Evolutionary conservation across 176 grass and related monocot species (phyloP).

Genomic region (Oryza meridionalis): DNA sequence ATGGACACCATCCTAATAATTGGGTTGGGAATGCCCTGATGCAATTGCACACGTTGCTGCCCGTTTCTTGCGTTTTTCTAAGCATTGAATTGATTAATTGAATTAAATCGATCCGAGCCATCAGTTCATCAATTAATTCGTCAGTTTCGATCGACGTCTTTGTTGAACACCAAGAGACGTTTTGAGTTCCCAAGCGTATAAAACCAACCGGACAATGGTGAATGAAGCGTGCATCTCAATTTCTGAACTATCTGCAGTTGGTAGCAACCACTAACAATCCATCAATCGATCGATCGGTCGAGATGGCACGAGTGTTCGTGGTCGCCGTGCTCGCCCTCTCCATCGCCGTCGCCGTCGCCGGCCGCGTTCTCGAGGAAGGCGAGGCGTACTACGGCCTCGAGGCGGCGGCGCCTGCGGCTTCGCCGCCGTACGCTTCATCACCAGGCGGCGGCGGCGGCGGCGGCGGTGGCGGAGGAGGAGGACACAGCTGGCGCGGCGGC

Average conservation of each 20-base stretch:
- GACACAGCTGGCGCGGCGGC: not conserved
- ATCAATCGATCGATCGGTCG: not conserved
- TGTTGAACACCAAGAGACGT: not conserved
- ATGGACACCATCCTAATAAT: too few relatives aligned
- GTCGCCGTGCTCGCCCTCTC: slow-evolving; percentile 37
- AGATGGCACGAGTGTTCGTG: slow-evolving; percentile 27
- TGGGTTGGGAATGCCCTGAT: too few relatives aligned
- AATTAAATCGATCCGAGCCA: not conserved
- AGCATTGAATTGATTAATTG: not conserved
- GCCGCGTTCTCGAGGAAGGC: slow-evolving; percentile 6
- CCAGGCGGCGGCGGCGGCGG: not conserved
- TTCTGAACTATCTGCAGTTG: not conserved
- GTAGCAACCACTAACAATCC: not conserved
- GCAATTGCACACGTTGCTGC: not conserved
- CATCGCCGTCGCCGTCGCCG: slow-evolving; percentile 14
- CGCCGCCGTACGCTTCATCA: not conserved
- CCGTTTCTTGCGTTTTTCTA: not conserved
- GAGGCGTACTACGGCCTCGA: slow-evolving; percentile 22
- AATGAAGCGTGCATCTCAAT: not conserved
- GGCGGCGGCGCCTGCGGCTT: not conserved
- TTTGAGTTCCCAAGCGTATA: not conserved
- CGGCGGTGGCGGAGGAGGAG: not conserved
- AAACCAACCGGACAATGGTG: not conserved
- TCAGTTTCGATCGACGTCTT: slow-evolving; percentile 8
- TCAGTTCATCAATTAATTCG: not conserved